Percentiles rank a stretch among this genome's conserved stretches.
These are phyloP conservation scores for Haberlea rhodopensis DNA, from an alignment of 257 asterid genomes.

Conservation along the genomic window DNA sequence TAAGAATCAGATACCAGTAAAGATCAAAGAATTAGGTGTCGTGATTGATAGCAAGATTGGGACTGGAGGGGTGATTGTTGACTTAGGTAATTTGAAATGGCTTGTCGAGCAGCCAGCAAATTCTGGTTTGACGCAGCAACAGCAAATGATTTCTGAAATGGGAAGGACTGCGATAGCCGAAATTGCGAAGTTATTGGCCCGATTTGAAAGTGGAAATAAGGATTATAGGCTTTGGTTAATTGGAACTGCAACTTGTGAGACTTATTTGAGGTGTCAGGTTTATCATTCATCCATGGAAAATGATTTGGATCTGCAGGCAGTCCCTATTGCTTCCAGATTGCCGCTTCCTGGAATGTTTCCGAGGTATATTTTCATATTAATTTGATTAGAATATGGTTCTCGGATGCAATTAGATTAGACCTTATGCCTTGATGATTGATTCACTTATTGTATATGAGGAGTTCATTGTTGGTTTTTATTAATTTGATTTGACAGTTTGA, in stretches of 20 bases:
- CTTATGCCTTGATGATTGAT: constrained; percentile 6
- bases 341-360: constrained; percentile 73
- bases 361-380: constrained; percentile 44
- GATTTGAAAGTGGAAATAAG: constrained; percentile 33
- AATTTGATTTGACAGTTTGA: constrained; percentile 5
- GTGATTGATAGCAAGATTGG: constrained; percentile 48
- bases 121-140: constrained; percentile 39
- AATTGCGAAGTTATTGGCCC: constrained; percentile 49
- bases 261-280: constrained; percentile 90
- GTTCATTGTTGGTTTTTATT: constrained; percentile 11
- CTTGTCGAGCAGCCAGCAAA: constrained; percentile 68
- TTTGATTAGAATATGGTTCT: neutral
- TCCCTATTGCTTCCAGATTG: constrained; percentile 76
- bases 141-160: constrained; percentile 53
- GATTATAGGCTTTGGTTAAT: constrained; percentile 62
- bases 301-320: constrained; percentile 97
- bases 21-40: constrained; percentile 56
- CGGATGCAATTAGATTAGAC: neutral
- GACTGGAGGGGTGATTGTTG: constrained; percentile 63
- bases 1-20: constrained; percentile 37
- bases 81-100: constrained; percentile 96
- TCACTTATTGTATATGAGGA: neutral
- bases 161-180: constrained; percentile 63
- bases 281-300: constrained; percentile 91
- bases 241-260: constrained; percentile 96